Evolutionary conservation across 1,139 yeast genomes (phyloP), one percentile per base, ranked within the genome.

Genomic region (Lodderomyces theae): DNA sequence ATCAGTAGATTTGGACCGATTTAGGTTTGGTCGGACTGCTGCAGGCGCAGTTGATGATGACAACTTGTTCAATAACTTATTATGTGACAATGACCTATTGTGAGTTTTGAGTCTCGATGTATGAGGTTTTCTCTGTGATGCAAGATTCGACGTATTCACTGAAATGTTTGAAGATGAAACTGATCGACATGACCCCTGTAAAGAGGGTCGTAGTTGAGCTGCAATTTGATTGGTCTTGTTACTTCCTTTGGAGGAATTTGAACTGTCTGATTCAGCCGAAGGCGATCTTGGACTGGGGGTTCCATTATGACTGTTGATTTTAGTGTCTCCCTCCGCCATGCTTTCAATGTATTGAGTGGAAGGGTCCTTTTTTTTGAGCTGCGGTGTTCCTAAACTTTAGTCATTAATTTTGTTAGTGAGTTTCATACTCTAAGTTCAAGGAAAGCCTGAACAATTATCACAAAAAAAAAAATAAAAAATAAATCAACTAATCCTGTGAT

Each of bases 1-100:
- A 46, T 72, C 77, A 3, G 75, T 63, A 3, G 75, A 69, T 44
- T 69, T 71, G 10, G 75, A 69, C 39, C 75, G 52, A 46, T 58
- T 63, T 41, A 72, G 54, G 21, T 58, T 49, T 5, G 76, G 77
- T 33, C 74, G 48, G 11, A 19, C 34, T 9, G 34, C 48, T 21
- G 26, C 36, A n/a, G 32, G 10, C 21, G 10, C 13, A 0, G 41
- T 43, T 1, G 49, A 42, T 2, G 50, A 35, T 9, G 46, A 47
- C 22, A 57, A 45, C 35, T 58, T 58, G 40, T 51, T 54, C 28
- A 52, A 39, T 40, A 45, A 24, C 22, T 63, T 64, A 41, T 61
- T 66, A 43, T 65, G 69, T 2, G 74, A 68, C 19, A 58, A 53
- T 0, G 72, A 64, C 37, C 75, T 52, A 22, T 51, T 51, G 39